Conservation (phyloP, 1,284 basidiomycete genomes). For the Albatrellus sp. region DNA sequence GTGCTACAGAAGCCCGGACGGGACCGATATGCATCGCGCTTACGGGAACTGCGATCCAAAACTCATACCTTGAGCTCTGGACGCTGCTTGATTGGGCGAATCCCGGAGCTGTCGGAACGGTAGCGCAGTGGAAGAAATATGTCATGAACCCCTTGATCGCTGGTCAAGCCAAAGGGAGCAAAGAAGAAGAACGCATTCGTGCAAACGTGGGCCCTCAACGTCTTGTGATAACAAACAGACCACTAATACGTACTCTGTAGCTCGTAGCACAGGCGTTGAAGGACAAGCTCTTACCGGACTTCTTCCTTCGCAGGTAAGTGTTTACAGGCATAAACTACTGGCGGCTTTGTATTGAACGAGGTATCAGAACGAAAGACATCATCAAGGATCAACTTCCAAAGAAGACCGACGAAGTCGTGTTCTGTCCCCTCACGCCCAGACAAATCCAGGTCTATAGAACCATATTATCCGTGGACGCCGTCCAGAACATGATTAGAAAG, state of each 20-base stretch:
- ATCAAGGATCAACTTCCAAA: conserved; percentile 70
- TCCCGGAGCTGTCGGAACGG: conserved; percentile 53
- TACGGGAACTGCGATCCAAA: conserved; percentile 76
- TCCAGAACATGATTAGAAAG: conserved; percentile 56
- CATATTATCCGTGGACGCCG: conserved; percentile 44
- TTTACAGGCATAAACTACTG: neutral
- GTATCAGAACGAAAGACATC: conserved; percentile 63
- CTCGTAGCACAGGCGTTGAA: conserved; percentile 46
- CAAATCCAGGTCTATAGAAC: conserved; percentile 65
- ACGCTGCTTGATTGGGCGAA: conserved; percentile 75
- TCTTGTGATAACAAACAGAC: neutral
- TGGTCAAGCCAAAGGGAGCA: conserved; percentile 57
- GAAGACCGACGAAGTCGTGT: conserved; percentile 81
- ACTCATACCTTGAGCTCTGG: conserved; percentile 76
- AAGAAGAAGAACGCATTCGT: conserved; percentile 46
- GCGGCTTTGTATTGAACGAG: neutral
- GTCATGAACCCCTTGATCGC: conserved; percentile 53
- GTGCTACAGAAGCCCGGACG: conserved; percentile 1
- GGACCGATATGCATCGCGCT: conserved; percentile 52
- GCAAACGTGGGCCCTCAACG: conserved; percentile 30
- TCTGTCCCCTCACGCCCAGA: conserved; percentile 64
- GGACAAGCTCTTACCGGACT: conserved; percentile 56
- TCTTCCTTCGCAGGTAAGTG: conserved; percentile 63
- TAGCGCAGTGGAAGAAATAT: conserved; percentile 56
- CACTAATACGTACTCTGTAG: conserved; percentile 16